Percentiles rank a stretch among this genome's conserved stretches.
Conservation (phyloP, 495 filamentous ascomycete species). For the Penicillium crystallinum region DNA sequence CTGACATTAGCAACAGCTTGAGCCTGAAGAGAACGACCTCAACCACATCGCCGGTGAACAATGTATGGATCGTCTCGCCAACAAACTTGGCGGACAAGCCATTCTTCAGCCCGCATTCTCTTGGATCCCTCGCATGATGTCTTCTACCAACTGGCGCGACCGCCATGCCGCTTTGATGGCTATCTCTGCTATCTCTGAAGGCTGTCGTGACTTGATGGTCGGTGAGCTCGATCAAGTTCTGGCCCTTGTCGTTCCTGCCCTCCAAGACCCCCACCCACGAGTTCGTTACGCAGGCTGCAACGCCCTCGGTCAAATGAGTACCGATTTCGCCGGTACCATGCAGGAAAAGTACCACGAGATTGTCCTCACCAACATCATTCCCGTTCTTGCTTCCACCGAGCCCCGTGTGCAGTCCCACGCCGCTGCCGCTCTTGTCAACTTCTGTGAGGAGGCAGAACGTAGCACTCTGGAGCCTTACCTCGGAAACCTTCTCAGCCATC, state of each 20-base stretch:
- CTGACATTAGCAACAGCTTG: slow-evolving; percentile 51
- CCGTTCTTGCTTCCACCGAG: slow-evolving; percentile 83
- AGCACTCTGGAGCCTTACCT: slow-evolving; percentile 89
- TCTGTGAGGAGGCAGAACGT: slow-evolving; percentile 98
- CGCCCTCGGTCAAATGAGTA: slow-evolving; percentile 99
- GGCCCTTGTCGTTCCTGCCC: slow-evolving; percentile 84
- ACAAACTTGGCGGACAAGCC: slow-evolving; percentile 85
- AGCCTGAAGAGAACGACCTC: slow-evolving; percentile 90
- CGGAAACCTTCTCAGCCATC: slow-evolving; percentile 73
- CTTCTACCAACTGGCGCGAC: slow-evolving; percentile 89
- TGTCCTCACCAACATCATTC: slow-evolving; percentile 85
- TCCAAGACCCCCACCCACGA: slow-evolving; percentile 87
- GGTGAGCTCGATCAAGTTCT: slow-evolving; percentile 90
- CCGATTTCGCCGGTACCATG: slow-evolving; percentile 98
- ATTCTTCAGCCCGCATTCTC: slow-evolving; percentile 90
- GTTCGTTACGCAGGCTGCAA: slow-evolving; percentile 98
- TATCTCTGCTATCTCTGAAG: slow-evolving; percentile 97
- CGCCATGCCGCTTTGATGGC: slow-evolving; percentile 98
- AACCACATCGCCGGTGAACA: slow-evolving; percentile 99
- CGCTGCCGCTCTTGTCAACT: slow-evolving; percentile 95
- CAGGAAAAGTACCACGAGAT: slow-evolving; percentile 87
- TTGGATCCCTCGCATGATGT: slow-evolving; percentile 98
- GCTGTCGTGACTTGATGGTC: slow-evolving; percentile 93
- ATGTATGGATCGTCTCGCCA: slow-evolving; percentile 96
- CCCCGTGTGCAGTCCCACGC: slow-evolving; percentile 96